A percentile compares a stretch with the other conserved stretches of the same genome.
phyloP scores from a whole-genome alignment of 305 asterid species.

The Solanum hybrid region DNA sequence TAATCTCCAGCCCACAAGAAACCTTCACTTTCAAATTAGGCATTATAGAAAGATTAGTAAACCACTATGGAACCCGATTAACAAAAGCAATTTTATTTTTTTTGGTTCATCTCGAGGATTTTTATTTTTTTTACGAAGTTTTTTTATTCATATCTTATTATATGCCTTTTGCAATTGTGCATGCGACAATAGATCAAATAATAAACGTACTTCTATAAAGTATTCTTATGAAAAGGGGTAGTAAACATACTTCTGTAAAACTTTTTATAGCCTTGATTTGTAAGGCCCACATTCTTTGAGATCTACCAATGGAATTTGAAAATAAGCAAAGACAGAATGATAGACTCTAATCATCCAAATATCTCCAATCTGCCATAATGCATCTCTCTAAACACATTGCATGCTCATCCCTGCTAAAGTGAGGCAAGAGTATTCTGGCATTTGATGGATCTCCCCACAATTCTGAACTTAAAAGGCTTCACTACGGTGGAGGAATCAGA shows the following conservation, averaged over 20 bases:
- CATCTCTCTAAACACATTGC: background rate
- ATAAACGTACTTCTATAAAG: background rate
- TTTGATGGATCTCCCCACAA: background rate
- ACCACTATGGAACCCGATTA: background rate
- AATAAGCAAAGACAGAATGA: background rate
- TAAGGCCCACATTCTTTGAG: background rate
- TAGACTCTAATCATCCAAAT: background rate
- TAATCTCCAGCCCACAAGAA: background rate
- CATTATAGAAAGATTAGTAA: background rate
- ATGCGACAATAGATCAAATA: background rate
- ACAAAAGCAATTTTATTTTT: background rate
- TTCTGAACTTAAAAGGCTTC: background rate
- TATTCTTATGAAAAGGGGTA: background rate
- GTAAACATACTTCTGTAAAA: background rate
- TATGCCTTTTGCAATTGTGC: background rate
- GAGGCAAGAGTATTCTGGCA: conserved; percentile 5
- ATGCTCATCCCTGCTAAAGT: background rate
- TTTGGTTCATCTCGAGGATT: background rate
- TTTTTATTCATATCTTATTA: background rate
- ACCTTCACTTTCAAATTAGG: background rate
- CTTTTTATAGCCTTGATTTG: background rate
- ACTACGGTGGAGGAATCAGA: background rate
- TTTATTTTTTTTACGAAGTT: background rate
- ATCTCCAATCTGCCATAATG: background rate
- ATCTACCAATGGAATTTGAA: background rate